A percentile compares a stretch with the other conserved stretches of the same genome.
phyloP scores from a whole-genome alignment of 2,329 filamentous ascomycete genomes.

The Neofusicoccum parvum region DNA sequence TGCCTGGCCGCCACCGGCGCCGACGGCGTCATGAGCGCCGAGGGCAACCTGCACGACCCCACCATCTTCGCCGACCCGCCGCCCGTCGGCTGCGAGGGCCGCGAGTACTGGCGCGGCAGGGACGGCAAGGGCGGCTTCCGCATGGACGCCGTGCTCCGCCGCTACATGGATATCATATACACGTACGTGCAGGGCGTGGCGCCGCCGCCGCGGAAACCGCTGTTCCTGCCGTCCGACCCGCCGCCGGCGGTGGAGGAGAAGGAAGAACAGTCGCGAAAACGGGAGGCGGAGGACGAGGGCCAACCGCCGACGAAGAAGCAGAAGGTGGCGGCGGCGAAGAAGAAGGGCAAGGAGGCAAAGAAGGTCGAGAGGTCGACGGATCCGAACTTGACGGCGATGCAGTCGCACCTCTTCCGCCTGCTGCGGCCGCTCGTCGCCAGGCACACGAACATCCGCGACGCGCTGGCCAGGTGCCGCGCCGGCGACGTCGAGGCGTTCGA shows the following conservation, averaged over 20 bases:
- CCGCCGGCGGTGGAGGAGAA: conserved; percentile 27
- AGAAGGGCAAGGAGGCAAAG: conserved; percentile 28
- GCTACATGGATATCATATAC: conserved; percentile 91
- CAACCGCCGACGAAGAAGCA: conserved; percentile 40
- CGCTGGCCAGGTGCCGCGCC: conserved; percentile 68
- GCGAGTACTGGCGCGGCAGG: conserved; percentile 81
- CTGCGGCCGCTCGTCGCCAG: conserved; percentile 77
- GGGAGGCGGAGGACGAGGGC: conserved; percentile 25
- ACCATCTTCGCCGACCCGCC: conserved; percentile 77
- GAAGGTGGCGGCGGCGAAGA: conserved; percentile 26
- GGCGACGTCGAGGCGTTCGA: conserved; percentile 80
- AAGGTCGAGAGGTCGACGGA: conserved; percentile 53
- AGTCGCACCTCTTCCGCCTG: conserved; percentile 91
- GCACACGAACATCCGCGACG: conserved; percentile 83
- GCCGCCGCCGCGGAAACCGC: conserved; percentile 67
- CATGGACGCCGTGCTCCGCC: conserved; percentile 81
- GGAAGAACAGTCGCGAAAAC: neutral
- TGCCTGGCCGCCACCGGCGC: conserved; percentile 84
- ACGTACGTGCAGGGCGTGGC: conserved; percentile 68
- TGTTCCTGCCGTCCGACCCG: conserved; percentile 68
- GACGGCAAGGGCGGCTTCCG: conserved; percentile 83
- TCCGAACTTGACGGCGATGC: conserved; percentile 76
- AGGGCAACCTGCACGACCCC: conserved; percentile 92
- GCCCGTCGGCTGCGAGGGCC: conserved; percentile 62
- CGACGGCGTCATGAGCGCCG: conserved; percentile 93